Evolutionary conservation across 257 asterid genomes (phyloP).

Genomic region (Galeopsis tetrahit): DNA sequence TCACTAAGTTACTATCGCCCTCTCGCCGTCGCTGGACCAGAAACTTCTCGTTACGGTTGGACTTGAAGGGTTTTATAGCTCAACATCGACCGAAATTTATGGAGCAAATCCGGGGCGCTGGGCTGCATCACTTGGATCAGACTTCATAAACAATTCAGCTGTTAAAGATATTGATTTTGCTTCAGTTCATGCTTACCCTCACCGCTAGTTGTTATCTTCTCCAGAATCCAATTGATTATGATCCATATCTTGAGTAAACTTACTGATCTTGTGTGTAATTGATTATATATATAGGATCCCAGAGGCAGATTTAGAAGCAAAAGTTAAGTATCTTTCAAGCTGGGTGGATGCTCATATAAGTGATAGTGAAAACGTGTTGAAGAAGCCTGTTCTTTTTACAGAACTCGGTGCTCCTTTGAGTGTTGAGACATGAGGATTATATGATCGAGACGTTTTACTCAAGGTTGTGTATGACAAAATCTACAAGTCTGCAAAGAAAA

Average conservation of each 20-base stretch:
- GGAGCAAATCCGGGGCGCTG: slow-evolving; percentile 49
- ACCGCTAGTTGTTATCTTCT: slow-evolving; percentile 46
- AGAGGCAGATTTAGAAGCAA: slow-evolving; percentile 23
- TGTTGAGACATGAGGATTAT: too few species aligned
- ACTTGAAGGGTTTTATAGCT: slow-evolving; percentile 46
- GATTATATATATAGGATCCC: slow-evolving; percentile 25
- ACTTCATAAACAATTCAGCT: too few species aligned
- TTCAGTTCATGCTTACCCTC: slow-evolving; percentile 33
- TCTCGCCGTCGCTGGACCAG: slow-evolving; percentile 32
- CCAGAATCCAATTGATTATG: neutral
- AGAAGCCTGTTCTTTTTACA: slow-evolving; percentile 35
- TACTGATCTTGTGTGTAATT: too few species aligned
- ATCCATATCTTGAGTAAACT: neutral
- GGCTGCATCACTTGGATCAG: too few species aligned
- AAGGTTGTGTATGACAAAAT: too few species aligned
- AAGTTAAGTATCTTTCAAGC: slow-evolving; percentile 30
- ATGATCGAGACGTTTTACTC: too few species aligned
- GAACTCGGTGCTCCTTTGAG: too few species aligned
- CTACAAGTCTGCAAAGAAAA: too few species aligned
- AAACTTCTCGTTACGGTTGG: slow-evolving; percentile 40
- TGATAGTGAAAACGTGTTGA: slow-evolving; percentile 33
- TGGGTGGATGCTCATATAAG: slow-evolving; percentile 35
- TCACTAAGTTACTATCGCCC: too few species aligned
- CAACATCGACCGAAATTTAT: slow-evolving; percentile 38
- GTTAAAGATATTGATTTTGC: too few species aligned